These are phyloP conservation scores for Monilinia aucupariae DNA, from an alignment of 2,329 filamentous ascomycete species.

Conservation along the genomic window DNA sequence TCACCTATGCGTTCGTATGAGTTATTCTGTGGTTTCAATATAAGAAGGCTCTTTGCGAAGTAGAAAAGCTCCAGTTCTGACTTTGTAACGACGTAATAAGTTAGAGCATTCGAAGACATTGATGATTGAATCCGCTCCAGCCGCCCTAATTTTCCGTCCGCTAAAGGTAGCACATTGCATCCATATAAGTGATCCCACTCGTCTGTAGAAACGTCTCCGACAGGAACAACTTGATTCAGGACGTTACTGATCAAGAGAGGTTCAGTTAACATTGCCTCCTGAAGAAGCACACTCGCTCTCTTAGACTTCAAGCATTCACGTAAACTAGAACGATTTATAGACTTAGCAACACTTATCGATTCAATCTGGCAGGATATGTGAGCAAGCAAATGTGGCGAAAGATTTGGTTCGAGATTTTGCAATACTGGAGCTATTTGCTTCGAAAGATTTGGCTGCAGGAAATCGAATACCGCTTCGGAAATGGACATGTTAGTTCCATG, in stretches of 20 bases:
- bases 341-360: conserved; percentile 13
- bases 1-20: background rate
- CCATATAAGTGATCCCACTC: conserved; percentile 25
- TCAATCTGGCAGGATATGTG: conserved; percentile 14
- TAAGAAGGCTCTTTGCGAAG: conserved; percentile 23
- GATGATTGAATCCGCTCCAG: conserved; percentile 16
- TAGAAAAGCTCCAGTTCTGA: conserved; percentile 26
- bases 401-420: conserved; percentile 18
- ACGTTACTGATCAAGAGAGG: conserved; percentile 15
- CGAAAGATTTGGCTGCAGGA: conserved; percentile 19
- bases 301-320: conserved; percentile 22
- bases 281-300: background rate
- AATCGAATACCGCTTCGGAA: conserved; percentile 28
- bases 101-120: background rate
- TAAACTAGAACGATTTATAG: conserved; percentile 21
- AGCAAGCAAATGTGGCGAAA: conserved; percentile 22
- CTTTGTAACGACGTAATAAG: conserved; percentile 20
- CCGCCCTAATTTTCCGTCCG: conserved; percentile 23
- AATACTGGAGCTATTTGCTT: conserved; percentile 21
- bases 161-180: conserved; percentile 30
- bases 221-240: conserved; percentile 15
- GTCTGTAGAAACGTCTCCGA: background rate
- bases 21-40: conserved; percentile 11
- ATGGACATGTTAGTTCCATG: conserved; percentile 18
- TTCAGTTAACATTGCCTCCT: conserved; percentile 14